Evolutionary conservation across 2,329 filamentous ascomycete genomes (phyloP).

Genomic region (Aspergillus sp.): DNA sequence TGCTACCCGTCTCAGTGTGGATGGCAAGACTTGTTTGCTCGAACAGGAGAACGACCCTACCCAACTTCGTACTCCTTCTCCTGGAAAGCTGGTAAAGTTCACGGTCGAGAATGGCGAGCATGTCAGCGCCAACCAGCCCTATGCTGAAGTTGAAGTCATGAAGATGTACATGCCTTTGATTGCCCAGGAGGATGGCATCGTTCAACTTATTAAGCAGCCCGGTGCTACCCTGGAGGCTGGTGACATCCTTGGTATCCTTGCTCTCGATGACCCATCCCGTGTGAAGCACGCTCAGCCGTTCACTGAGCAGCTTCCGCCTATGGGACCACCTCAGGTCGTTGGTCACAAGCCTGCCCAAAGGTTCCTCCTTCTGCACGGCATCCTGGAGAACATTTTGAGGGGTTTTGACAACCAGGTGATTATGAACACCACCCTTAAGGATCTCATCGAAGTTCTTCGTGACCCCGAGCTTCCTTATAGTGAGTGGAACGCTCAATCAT

Average conservation of each 20-base stretch:
- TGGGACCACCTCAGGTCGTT: conserved; percentile 81
- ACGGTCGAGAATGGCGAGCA: conserved; percentile 94
- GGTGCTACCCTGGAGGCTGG: conserved; percentile 96
- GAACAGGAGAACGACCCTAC: conserved; percentile 99
- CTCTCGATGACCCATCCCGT: conserved; percentile 89
- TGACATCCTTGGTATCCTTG: conserved; percentile 96
- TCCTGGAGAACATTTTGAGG: conserved; percentile 81
- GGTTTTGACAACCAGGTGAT: conserved; percentile 98
- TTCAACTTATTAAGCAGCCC: conserved; percentile 98
- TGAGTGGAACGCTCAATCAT: conserved; percentile 94
- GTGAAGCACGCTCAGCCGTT: conserved; percentile 97
- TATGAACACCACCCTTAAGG: conserved; percentile 82
- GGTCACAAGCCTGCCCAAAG: conserved; percentile 90
- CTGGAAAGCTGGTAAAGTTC: conserved; percentile 98
- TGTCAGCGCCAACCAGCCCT: conserved; percentile 86
- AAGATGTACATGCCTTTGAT: conserved; percentile 99
- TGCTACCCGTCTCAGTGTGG: conserved; percentile 90
- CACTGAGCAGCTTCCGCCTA: conserved; percentile 81
- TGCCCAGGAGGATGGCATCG: conserved; percentile 89
- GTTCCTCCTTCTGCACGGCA: conserved; percentile 73
- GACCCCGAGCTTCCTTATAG: conserved; percentile 90
- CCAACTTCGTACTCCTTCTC: conserved; percentile 89
- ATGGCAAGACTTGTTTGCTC: conserved; percentile 95
- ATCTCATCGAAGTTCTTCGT: conserved; percentile 85
- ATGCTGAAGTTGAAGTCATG: conserved; percentile 99